Evolutionary conservation across 2,329 filamentous ascomycete species (phyloP).

Genomic region (Exserohilum rostratum): DNA sequence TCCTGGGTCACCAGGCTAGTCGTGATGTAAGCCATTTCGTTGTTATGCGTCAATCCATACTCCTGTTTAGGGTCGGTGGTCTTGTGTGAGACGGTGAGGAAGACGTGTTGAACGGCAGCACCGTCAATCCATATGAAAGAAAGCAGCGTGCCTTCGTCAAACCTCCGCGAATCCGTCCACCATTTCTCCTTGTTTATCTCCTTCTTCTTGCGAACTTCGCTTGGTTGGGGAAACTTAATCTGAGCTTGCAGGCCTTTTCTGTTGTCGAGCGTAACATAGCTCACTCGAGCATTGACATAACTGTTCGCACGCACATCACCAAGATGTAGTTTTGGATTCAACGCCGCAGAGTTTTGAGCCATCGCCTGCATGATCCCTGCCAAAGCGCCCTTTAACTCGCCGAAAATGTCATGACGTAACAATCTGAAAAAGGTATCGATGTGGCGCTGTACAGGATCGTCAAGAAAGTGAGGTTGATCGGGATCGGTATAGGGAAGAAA

Average conservation of each 20-base stretch:
- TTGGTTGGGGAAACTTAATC: conserved; percentile 32
- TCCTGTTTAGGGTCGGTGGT: conserved; percentile 13
- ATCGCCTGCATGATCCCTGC: conserved; percentile 24
- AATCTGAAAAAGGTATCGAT: conserved; percentile 46
- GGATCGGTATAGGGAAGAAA: conserved; percentile 40
- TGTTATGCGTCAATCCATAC: conserved; percentile 12
- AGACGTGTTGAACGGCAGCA: conserved; percentile 28
- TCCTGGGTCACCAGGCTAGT: conserved; percentile 23
- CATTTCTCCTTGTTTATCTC: conserved; percentile 22
- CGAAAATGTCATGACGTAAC: conserved; percentile 42
- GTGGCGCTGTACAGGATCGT: conserved; percentile 30
- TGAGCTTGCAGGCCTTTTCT: conserved; percentile 26
- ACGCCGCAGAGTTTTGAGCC: conserved; percentile 3
- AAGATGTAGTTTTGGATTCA: conserved; percentile 15
- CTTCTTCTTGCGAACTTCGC: conserved; percentile 15
- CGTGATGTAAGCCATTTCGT: conserved; percentile 17
- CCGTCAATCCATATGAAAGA: conserved; percentile 30
- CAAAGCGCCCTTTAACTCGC: conserved; percentile 36
- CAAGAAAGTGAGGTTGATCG: conserved; percentile 36
- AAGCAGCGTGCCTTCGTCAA: conserved; percentile 34
- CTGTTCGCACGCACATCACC: conserved; percentile 28
- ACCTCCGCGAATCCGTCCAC: conserved; percentile 39
- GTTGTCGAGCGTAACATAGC: conserved; percentile 22
- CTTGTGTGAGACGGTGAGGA: conserved; percentile 30
- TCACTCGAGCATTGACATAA: conserved; percentile 28